Evolutionary conservation across 371 early-diverging fungal species (phyloP).

Genomic region (Saksenaea oblongispora): DNA sequence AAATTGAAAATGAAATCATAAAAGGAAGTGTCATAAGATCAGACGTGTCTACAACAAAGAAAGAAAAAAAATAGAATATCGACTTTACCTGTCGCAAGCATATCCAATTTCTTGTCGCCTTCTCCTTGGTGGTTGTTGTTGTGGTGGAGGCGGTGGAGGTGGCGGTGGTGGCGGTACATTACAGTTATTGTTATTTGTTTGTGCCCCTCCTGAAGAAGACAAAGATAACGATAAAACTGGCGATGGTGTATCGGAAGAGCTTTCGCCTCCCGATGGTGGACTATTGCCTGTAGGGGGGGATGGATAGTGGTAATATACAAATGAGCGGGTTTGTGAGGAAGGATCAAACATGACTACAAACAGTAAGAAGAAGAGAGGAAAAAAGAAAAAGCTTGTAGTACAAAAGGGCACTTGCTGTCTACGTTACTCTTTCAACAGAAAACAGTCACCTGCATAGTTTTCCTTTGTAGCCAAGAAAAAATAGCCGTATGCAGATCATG

Average conservation of each 20-base stretch:
- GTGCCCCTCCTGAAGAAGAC: background rate
- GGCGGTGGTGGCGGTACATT: background rate
- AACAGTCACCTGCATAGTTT: no score
- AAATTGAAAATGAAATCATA: conserved; percentile 2
- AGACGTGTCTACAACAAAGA: background rate
- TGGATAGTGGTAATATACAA: conserved; percentile 1
- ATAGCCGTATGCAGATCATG: no score
- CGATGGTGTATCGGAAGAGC: conserved; percentile 2
- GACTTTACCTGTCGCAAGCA: conserved; percentile 38
- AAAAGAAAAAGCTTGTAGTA: background rate
- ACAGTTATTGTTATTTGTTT: background rate
- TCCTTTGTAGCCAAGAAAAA: no score
- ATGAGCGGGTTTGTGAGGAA: background rate
- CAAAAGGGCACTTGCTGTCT: background rate
- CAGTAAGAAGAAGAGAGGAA: background rate
- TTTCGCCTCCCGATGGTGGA: background rate
- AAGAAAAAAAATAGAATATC: background rate
- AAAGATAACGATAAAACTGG: background rate
- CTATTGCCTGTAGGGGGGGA: background rate
- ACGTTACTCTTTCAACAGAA: no score
- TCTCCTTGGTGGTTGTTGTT: conserved; percentile 15
- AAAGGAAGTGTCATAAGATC: background rate
- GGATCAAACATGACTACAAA: background rate
- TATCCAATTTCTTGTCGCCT: conserved; percentile 36
- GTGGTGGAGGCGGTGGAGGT: background rate